Percentiles rank a stretch among this genome's conserved stretches.
Conservation (phyloP, 2,329 filamentous ascomycete genomes). For the Daldinia eschscholtzii region DNA sequence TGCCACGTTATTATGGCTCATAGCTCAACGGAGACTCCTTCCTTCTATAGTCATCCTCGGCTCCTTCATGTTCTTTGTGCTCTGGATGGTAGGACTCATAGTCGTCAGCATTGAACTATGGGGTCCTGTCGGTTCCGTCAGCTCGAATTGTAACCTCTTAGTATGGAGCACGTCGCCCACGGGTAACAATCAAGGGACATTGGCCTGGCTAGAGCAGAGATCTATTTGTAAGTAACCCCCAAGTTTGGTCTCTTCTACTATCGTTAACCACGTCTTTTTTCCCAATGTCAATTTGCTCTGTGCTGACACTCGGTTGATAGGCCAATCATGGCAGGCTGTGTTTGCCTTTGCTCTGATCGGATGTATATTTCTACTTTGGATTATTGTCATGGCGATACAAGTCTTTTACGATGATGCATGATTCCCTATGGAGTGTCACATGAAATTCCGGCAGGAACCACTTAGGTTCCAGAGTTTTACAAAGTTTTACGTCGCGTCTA, state of each 20-base stretch:
- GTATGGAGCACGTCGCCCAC: conserved; percentile 65
- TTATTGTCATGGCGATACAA: conserved; percentile 76
- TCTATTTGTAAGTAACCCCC: conserved; percentile 67
- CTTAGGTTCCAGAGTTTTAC: background rate
- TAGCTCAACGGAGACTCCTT: conserved; percentile 70
- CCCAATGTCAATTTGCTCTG: background rate
- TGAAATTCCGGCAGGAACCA: too few relatives aligned
- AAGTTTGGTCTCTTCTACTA: background rate
- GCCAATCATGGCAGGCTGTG: conserved; percentile 73
- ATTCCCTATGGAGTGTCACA: too few relatives aligned
- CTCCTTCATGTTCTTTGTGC: conserved; percentile 73
- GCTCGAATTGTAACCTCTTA: conserved; percentile 68
- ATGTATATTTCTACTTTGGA: conserved; percentile 72
- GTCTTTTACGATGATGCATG: conserved; percentile 62
- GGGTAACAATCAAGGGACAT: conserved; percentile 66
- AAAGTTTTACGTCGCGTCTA: background rate
- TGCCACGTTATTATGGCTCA: conserved; percentile 71
- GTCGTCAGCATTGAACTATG: conserved; percentile 73
- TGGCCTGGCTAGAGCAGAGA: conserved; percentile 74
- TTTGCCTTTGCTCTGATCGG: conserved; percentile 74
- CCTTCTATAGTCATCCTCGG: conserved; percentile 73
- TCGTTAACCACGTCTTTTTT: background rate
- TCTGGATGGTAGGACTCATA: conserved; percentile 76
- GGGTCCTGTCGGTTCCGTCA: conserved; percentile 70
- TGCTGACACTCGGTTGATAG: conserved; percentile 52